Base-by-base conservation (phyloP, 768 basidiomycete genomes). In the Daedaleopsis sinensis region DNA sequence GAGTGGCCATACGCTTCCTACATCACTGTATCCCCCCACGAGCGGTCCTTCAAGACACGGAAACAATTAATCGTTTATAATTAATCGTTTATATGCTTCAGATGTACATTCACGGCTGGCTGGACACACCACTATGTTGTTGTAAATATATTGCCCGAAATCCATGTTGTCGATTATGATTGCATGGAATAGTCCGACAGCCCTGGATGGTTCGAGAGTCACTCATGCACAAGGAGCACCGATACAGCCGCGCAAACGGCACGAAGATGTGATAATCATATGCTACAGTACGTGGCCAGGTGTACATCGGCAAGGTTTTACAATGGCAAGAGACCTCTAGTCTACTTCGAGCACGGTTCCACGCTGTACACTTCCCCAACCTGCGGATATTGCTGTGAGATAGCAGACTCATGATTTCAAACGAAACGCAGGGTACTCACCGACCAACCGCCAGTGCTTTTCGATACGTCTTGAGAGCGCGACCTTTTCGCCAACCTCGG, bases 401-500 rank as follows among this genome's bases (percentile, higher is more conserved):
- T n/a, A 23, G 53, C 44, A 36, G 58, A 13, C 58, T 32, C 19
- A 46, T 27, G 42, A 49, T 59, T 47, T 43, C 61, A 59, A 6
- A 58, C 15, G 42, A 16, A 39, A n/a, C 18, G 15, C 13, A 50
- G 23, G 27, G 46, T 43, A 85, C 91, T 79, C 70, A 89, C 93
- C 95, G 57, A 98, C 95, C 68, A 97, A 84, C 58, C 95, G 90
- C 95, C 95, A 97, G 79, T 96, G 96, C 79, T 97, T 97, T 78
- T 98, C 96, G 66, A 98, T 97, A 66, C 96, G 84, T 61, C 96
- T 82, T 35, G 91, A 94, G 46, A 98, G 76, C 3, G 96, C 97
- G 38, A 99, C 96, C 82, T 98, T 98, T 78, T 99, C 97, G 13
- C 94, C 94, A 38, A 97, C 84, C 74, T 98, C 95, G 32, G 95